Base-by-base conservation (phyloP, 2,329 filamentous ascomycete species). In the Chaetomium olivaceum region DNA sequence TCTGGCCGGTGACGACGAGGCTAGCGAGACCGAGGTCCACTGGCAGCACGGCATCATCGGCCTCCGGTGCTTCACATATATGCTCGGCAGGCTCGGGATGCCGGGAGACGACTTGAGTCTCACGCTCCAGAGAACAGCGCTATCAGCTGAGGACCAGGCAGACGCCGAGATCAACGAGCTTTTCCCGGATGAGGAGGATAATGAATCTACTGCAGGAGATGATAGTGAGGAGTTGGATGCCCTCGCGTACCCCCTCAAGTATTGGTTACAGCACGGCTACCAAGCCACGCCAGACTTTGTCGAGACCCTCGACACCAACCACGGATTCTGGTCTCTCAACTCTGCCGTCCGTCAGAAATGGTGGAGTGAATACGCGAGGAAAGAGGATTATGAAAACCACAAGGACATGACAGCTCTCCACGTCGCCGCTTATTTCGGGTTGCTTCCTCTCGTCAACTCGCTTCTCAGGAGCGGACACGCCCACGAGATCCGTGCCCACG, bases 31-130 rank as follows among this genome's bases (percentile, higher is more conserved):
- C 51, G 51, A 54, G 19, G 51, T 54, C 25, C 51, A 23, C 27
- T 54, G 51, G 51, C 51, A 54, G 27, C 51, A 54, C 51, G 51
- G 51, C 51, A 54, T 54, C 19, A 31, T 54, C 51, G 51, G 51
- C 23, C 51, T 54, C 4, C 51, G 51, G 27, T 54, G 51, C 51
- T 54, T 54, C 29, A 31, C 51, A 31, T 54, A 54, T 21, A 31
- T 54, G 51, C 51, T 54, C 25, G 51, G 51, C 25, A 29, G 29
- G 25, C 51, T 54, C 51, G 51, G 51, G 14, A 5, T 21, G 27
- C 51, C 51, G 3, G 51, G 51, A 21, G 27, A 54, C 27, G 51
- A 54, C n/a, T 19, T 14, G 27, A 54, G 51, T 33, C 23, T 29
- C 14, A 54, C 27, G 2, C 51, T 54, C 25, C 25, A 31, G 12